Evolutionary conservation across 345 rosid species (phyloP).

Genomic region (Litchi chinensis): DNA sequence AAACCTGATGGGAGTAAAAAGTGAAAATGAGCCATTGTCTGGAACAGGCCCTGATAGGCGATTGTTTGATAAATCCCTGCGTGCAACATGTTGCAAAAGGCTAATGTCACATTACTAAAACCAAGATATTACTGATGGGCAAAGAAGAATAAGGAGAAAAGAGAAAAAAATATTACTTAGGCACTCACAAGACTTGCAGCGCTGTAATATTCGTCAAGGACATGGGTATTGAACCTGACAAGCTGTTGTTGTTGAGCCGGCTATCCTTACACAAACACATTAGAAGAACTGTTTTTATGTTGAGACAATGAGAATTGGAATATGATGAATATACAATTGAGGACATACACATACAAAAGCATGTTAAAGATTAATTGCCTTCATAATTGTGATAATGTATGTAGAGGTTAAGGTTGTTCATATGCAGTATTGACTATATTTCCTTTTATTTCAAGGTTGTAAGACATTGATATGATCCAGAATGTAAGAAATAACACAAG

Average conservation of each 20-base stretch:
- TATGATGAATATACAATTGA: background rate
- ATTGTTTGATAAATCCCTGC: constrained; percentile 47
- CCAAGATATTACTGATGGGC: background rate
- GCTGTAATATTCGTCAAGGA: constrained; percentile 37
- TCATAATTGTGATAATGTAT: background rate
- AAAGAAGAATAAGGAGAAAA: constrained; percentile 8
- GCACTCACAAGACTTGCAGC: constrained; percentile 43
- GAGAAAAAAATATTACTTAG: background rate
- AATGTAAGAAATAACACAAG: too few species aligned
- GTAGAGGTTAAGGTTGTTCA: background rate
- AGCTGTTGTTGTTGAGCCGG: constrained; percentile 49
- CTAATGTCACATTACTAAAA: constrained; percentile 2
- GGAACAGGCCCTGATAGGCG: constrained; percentile 42
- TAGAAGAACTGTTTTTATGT: constrained; percentile 12
- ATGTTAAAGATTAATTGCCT: background rate
- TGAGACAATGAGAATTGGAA: background rate
- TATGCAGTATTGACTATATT: background rate
- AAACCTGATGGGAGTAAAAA: constrained; percentile 41
- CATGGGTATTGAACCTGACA: constrained; percentile 39
- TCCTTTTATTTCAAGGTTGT: background rate
- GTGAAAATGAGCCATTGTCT: constrained; percentile 29
- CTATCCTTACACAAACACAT: constrained; percentile 35
- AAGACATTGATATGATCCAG: background rate
- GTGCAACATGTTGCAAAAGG: constrained; percentile 6
- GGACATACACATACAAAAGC: background rate